These are phyloP conservation scores for Sclerotinia borealis DNA, from an alignment of 2,329 filamentous ascomycete species.

Conservation along the genomic window DNA sequence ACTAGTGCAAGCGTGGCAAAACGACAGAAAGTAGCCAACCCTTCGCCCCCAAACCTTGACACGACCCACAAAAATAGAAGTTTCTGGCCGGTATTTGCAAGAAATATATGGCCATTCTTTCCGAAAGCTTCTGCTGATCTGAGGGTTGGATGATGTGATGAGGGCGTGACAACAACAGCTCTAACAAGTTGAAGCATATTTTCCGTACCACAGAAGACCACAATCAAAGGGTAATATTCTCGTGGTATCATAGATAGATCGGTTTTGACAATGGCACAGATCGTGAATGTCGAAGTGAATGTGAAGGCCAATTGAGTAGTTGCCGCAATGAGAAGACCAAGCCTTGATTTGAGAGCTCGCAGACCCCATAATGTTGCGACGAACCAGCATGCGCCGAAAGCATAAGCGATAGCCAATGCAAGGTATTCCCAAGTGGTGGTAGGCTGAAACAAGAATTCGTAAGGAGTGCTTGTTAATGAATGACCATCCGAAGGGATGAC, in stretches of 20 bases:
- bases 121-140: constrained; percentile 70
- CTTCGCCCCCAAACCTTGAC: constrained; percentile 46
- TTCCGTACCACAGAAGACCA: constrained; percentile 67
- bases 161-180: constrained; percentile 64
- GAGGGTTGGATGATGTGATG: constrained; percentile 60
- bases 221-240: constrained; percentile 69
- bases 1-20: constrained; percentile 70
- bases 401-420: constrained; percentile 59
- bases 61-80: constrained; percentile 58
- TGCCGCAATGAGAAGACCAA: constrained; percentile 66
- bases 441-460: constrained; percentile 73
- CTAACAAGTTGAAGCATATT: constrained; percentile 77
- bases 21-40: constrained; percentile 67
- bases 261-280: constrained; percentile 70
- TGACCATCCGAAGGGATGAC: constrained; percentile 57
- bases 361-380: constrained; percentile 61
- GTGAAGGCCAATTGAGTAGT: constrained; percentile 64
- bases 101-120: constrained; percentile 62
- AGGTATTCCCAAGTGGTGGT: constrained; percentile 62
- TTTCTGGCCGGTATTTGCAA: constrained; percentile 64
- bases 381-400: constrained; percentile 58
- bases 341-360: constrained; percentile 67
- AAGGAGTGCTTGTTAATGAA: constrained; percentile 53
- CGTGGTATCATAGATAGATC: constrained; percentile 70
- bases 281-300: constrained; percentile 71